Evolutionary conservation across 352 stramenopile genomes (phyloP), one percentile per base, ranked within the genome.

Genomic region (Phytophthora kernoviae): DNA sequence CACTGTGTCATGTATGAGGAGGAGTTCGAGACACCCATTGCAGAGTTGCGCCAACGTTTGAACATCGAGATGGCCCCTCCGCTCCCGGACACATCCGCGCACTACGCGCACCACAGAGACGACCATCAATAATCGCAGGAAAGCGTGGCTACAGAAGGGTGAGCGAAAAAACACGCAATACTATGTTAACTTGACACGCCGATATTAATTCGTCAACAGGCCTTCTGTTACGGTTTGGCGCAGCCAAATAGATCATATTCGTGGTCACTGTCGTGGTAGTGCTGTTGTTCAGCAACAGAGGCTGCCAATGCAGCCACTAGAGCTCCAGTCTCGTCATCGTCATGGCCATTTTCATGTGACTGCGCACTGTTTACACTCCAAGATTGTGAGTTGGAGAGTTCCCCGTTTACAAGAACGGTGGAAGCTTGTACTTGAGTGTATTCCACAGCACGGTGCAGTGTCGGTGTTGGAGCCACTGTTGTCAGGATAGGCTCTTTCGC

Each of bases 1-100:
- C 83, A 99, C 64, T 97, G 91, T 66, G 84, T 98, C 20, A 98
- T 98, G 77, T 99, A 98, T 68, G 97, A 99, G 75, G 72, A 96
- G 46, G 88, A 98, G 63, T 97, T 98, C 46, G 91, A 98, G 65
- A 97, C 89, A 22, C 80, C 86, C 22, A 76, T 99, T 40, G 67
- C 84, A 11, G 81, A 96, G 36, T 73, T 99, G 50, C 84, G 96
- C 42, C 41, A 78, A 47, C 81, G 79, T 17, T 64, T 92, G 27
- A 68, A 68, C 34, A 75, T 86, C 39, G 68, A 81, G 32, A 50
- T 81, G n/a, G 77, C 77, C 10, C 77, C 77, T 24, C 36, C 58
- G n/a, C 60, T 80, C 5, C 50, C 61, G 0, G 49, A 68, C 51
- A 78, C 54, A 40, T 76, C 62, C 14, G 54, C 65, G 22, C 63